Percentiles rank a stretch among this genome's conserved stretches.
Conservation (phyloP, 257 asterid genomes). For the Paulownia fortunei region DNA sequence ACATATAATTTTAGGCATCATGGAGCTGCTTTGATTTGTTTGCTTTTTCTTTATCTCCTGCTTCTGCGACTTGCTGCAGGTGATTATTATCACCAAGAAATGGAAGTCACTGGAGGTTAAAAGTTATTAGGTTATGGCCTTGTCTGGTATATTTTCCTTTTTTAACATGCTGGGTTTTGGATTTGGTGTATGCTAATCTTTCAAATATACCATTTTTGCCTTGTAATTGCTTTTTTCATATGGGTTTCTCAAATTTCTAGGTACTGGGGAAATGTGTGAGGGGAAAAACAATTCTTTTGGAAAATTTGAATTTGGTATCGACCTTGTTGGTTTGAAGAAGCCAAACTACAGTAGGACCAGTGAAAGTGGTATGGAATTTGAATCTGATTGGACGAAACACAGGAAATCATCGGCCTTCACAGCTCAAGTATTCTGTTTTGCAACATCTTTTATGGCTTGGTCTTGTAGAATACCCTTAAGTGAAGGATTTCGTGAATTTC, state of each 20-base stretch:
- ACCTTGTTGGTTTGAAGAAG: slow-evolving; percentile 30
- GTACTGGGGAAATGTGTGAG: slow-evolving; percentile 45
- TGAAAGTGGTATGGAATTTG: slow-evolving; percentile 65
- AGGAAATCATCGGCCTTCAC: slow-evolving; percentile 45
- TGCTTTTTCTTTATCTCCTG: not conserved
- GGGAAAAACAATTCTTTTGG: slow-evolving; percentile 18
- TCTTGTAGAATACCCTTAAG: slow-evolving; percentile 59
- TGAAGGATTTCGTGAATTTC: slow-evolving; percentile 65
- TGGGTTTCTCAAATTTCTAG: slow-evolving; percentile 30
- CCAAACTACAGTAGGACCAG: slow-evolving; percentile 28
- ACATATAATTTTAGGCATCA: not conserved
- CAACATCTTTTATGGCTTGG: slow-evolving; percentile 62
- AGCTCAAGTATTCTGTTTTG: slow-evolving; percentile 46
- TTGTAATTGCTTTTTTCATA: not conserved
- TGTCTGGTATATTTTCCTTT: slow-evolving; percentile 46
- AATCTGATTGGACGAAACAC: slow-evolving; percentile 53
- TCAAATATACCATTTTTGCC: not conserved
- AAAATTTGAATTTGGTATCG: slow-evolving; percentile 26
- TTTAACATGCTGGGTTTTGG: not conserved
- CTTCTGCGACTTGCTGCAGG: slow-evolving; percentile 18
- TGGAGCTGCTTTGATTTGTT: not conserved
- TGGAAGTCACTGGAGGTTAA: slow-evolving; percentile 69
- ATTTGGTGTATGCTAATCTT: not conserved
- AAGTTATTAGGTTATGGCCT: slow-evolving; percentile 52
- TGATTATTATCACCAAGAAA: slow-evolving; percentile 28